Evolutionary conservation across 768 basidiomycete genomes (phyloP).

Genomic region (Megacollybia marginata): DNA sequence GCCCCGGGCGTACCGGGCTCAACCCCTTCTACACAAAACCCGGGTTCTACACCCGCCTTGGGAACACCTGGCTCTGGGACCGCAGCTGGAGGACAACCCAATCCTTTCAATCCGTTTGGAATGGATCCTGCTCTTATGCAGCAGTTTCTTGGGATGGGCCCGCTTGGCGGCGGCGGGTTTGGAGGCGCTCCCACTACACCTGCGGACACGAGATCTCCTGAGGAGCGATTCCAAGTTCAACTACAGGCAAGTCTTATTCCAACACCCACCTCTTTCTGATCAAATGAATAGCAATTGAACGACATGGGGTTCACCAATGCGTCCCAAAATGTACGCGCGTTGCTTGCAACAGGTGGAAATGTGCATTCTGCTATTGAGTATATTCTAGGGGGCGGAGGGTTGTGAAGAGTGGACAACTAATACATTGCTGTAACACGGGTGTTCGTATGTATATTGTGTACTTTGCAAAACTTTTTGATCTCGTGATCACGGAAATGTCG

Average conservation of each 20-base stretch:
- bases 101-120: slow-evolving; percentile 24
- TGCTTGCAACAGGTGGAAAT: slow-evolving; percentile 89
- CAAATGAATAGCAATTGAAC: slow-evolving; percentile 66
- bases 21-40: slow-evolving; percentile 14
- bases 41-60: slow-evolving; percentile 15
- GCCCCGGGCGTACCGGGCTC: slow-evolving; percentile 30
- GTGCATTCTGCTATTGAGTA: slow-evolving; percentile 91
- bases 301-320: slow-evolving; percentile 95
- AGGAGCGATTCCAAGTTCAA: slow-evolving; percentile 89
- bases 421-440: no score
- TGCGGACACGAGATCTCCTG: slow-evolving; percentile 67
- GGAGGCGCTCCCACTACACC: slow-evolving; percentile 39
- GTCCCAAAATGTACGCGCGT: slow-evolving; percentile 80
- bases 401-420: slow-evolving; percentile 25
- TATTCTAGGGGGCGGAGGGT: slow-evolving; percentile 74
- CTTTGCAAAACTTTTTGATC: no score
- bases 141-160: slow-evolving; percentile 29
- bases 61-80: slow-evolving; percentile 15
- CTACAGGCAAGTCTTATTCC: slow-evolving; percentile 47
- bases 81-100: slow-evolving; percentile 14
- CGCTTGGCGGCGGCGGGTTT: slow-evolving; percentile 6
- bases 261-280: not conserved
- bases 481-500: no score
- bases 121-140: slow-evolving; percentile 38
- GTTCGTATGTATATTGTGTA: no score